Base-by-base conservation (phyloP, 2,329 filamentous ascomycete species). In the Aschersonia sp. region DNA sequence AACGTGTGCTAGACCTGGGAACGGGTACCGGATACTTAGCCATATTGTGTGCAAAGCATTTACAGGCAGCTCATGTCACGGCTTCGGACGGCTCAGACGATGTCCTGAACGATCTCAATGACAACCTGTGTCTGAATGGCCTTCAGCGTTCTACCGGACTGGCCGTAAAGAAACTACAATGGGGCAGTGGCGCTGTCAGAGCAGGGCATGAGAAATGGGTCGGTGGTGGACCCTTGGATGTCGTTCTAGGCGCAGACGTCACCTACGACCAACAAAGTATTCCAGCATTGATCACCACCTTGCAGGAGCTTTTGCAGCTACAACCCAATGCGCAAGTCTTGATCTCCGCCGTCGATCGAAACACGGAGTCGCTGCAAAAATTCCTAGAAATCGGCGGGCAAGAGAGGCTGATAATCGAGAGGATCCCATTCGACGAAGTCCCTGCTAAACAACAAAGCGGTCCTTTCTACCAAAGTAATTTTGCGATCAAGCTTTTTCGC, bases 11-110 rank as follows among this genome's bases (percentile, higher is more conserved):
- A 2, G 85, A 90, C 58, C 70, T 90, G 1, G 85, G 85, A 4
- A 77, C 83, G 1, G 85, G 85, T 1, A 89, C 86, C 1, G 85
- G 84, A 0, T 84, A 87, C 58, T 63, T 88, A 2, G 83, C 83
- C 0, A 77, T 89, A 10, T 66, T 89, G 0, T 87, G 84, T 52
- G 76, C 79, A n/a, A 84, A 81, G 54, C 67, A 79, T 56, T 70
- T 90, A 0, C 68, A 62, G 5, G 72, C 81, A 0, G 58, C 63
- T 1, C 73, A 77, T 46, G 76, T 83, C 29, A 69, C 83, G 5
- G 78, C 81, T 2, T 86, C 85, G 0, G 86, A 92, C 57, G 85
- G 85, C 2, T 84, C 84, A 11, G 77, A 81, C 54, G 77, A 81
- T 47, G 82, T 89, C 1, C 75, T 87, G 45, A 76, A 80, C 55